Evolutionary conservation across 2,329 filamentous ascomycete genomes (phyloP).

Genomic region (Venturia carpophila): DNA sequence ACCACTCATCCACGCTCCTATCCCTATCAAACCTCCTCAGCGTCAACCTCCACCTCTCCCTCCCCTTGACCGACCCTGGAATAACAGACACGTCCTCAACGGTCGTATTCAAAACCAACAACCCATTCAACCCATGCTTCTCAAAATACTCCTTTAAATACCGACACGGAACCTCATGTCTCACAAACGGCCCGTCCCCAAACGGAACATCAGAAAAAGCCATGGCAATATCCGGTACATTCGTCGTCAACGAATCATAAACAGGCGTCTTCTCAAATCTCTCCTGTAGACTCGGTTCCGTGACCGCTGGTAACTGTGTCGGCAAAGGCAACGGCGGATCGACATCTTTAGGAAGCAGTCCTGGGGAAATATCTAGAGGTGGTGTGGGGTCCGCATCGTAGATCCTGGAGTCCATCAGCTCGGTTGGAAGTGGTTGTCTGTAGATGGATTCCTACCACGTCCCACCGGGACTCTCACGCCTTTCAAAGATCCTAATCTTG

Average conservation of each 20-base stretch:
- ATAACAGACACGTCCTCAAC: background rate
- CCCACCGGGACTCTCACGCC: background rate
- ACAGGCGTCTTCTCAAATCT: background rate
- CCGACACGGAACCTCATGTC: conserved; percentile 48
- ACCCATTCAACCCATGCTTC: background rate
- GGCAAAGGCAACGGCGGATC: background rate
- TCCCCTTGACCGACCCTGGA: background rate
- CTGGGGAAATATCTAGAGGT: background rate
- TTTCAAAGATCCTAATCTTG: background rate
- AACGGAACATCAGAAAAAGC: conserved; percentile 47
- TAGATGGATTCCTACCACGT: background rate
- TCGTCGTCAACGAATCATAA: conserved; percentile 31
- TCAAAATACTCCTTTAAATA: background rate
- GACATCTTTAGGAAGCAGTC: background rate
- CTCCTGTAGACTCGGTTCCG: background rate
- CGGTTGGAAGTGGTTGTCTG: too few relatives aligned
- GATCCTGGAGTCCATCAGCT: background rate
- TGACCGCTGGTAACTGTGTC: background rate
- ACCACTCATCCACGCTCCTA: conserved; percentile 44
- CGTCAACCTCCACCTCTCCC: background rate
- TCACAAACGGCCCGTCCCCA: conserved; percentile 49
- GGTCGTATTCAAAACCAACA: background rate
- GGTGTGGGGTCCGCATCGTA: background rate
- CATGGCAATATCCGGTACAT: conserved; percentile 51
- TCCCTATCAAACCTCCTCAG: background rate